Evolutionary conservation across 345 rosid genomes (phyloP).

Genomic region (Bruguiera sexangula): DNA sequence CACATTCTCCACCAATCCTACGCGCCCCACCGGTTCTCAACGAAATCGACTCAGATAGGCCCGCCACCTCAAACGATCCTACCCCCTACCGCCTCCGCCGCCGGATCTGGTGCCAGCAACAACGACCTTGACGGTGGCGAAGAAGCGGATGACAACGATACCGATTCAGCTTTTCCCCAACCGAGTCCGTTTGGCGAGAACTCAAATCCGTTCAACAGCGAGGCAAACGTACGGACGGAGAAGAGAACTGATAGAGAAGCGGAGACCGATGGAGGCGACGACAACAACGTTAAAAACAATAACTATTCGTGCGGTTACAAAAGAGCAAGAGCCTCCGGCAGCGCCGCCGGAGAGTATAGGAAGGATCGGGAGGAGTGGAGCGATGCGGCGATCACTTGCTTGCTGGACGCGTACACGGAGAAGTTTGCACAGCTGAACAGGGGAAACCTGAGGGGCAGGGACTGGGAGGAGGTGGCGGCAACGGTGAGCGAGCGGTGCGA

Average conservation of each 20-base stretch:
- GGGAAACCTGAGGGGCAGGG: background rate
- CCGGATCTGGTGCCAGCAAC: slow-evolving; percentile 20
- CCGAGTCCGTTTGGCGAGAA: slow-evolving; percentile 42
- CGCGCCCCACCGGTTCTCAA: slow-evolving; percentile 31
- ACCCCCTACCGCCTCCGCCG: slow-evolving; percentile 31
- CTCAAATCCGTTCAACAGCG: slow-evolving; percentile 33
- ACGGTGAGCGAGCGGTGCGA: slow-evolving; percentile 1
- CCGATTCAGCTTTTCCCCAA: slow-evolving; percentile 51
- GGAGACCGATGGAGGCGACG: slow-evolving; percentile 50
- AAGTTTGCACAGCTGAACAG: slow-evolving; percentile 3
- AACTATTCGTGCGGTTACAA: slow-evolving; percentile 40
- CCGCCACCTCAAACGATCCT: slow-evolving; percentile 39
- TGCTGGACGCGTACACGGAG: background rate
- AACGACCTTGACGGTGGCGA: slow-evolving; percentile 23
- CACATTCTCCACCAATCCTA: slow-evolving; percentile 27
- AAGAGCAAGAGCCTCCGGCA: slow-evolving; percentile 39
- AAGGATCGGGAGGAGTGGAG: slow-evolving; percentile 7
- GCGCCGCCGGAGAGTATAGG: slow-evolving; percentile 19
- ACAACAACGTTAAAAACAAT: background rate
- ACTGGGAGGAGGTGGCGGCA: slow-evolving; percentile 4
- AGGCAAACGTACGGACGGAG: slow-evolving; percentile 40
- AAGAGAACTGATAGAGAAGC: slow-evolving; percentile 56
- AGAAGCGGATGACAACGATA: slow-evolving; percentile 35
- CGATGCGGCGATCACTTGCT: slow-evolving; percentile 1
- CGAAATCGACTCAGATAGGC: slow-evolving; percentile 20